Base-by-base conservation (phyloP, 768 basidiomycete species). In the Serendipita vermifera region DNA sequence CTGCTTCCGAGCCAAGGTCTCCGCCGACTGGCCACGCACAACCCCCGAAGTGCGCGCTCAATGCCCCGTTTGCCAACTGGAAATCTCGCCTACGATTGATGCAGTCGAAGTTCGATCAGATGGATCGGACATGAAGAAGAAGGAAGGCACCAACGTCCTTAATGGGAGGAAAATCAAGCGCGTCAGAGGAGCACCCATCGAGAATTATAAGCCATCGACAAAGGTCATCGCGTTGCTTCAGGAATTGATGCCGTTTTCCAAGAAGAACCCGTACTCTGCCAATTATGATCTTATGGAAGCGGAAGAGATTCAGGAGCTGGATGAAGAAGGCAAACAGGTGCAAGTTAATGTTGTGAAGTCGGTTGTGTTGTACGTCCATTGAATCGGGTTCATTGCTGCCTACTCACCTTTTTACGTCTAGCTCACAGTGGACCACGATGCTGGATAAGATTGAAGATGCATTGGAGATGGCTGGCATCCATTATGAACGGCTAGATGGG, bases 391-490 rank as follows among this genome's bases (percentile, higher is more conserved):
- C 58, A n/a, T 32, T 53, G 36, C 59, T 55, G 51, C 14, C 55
- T 58, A 11, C 62, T 65, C 26, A 62, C 43, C 14, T 26, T 48
- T 29, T 56, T 55, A 31, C 53, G 14, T n/a, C n/a, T 65, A 92
- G 89, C 69, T 92, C 89, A 3, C 90, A 93, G 66, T 94, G 91
- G 90, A 94, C 90, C 3, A 77, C 79, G 33, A 93, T 93, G 90
- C 80, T 93, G 33, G 88, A 91, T 70, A 88, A 89, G 66, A 77
- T 97, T 55, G 90, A 93, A 68, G 91, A 93, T 61, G 92, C 91
- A 29, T 69, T 97, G 29, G 85, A 89, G 62, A 73, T 78, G 31
- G 79, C 83, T 7, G 77, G 80, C 26, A 99, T 99, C 65, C 79
- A 77, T 24, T 96, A 89, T 66, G 87, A 92, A 62, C 83, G 96